A percentile compares a stretch with the other conserved stretches of the same genome.
phyloP scores from a whole-genome alignment of 1,139 yeast genomes.

The Protomyces arabidopsidicola region DNA sequence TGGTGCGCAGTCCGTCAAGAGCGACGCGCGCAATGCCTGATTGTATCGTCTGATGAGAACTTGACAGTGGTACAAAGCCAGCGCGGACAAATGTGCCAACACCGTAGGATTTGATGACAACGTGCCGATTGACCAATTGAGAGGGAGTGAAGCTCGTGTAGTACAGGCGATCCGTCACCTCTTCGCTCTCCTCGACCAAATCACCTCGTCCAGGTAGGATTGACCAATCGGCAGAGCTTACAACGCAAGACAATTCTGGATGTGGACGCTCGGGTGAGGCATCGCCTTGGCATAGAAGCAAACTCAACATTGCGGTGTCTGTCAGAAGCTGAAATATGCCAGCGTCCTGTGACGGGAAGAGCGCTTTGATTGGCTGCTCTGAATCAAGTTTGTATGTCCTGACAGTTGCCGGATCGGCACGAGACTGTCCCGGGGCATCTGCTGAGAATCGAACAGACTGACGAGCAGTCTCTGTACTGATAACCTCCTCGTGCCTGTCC shows the following conservation, averaged over 20 bases:
- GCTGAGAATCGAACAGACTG: background rate
- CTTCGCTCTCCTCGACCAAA: background rate
- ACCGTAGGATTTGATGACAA: constrained; percentile 30
- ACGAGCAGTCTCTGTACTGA: background rate
- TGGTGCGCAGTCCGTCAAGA: constrained; percentile 33
- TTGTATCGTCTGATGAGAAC: constrained; percentile 37
- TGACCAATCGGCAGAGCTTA: constrained; percentile 7
- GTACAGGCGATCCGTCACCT: background rate
- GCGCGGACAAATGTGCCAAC: constrained; percentile 26
- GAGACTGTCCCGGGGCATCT: background rate
- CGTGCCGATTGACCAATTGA: constrained; percentile 35
- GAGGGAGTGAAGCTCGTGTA: constrained; percentile 23
- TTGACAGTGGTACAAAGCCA: constrained; percentile 34
- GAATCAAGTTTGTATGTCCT: constrained; percentile 26
- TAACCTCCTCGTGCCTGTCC: constrained; percentile 30
- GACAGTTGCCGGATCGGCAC: background rate
- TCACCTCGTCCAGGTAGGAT: constrained; percentile 10
- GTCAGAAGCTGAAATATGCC: constrained; percentile 45
- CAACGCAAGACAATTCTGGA: constrained; percentile 22
- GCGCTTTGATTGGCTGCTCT: constrained; percentile 35
- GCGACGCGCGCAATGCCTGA: constrained; percentile 49
- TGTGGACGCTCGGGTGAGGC: constrained; percentile 2
- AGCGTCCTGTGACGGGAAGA: constrained; percentile 47
- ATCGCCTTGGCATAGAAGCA: constrained; percentile 3
- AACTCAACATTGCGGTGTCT: constrained; percentile 49